Base-by-base conservation (phyloP, 2,329 filamentous ascomycete genomes). In the Xylaria arbuscula region DNA sequence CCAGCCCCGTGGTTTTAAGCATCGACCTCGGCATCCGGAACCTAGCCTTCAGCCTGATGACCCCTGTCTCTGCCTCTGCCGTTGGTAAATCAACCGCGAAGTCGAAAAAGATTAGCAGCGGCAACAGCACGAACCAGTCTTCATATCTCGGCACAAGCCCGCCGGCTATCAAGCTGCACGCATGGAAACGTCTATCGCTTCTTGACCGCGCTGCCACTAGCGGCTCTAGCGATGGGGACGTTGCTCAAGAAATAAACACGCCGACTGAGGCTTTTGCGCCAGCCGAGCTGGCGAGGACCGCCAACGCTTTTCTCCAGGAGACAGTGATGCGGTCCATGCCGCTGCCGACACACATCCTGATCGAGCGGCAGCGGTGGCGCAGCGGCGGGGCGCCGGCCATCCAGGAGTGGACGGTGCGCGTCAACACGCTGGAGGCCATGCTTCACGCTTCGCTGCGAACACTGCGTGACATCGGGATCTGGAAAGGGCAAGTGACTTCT, bases 21-120 rank as follows among this genome's bases (percentile, higher is more conserved):
- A 91, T 97, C 70, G 93, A 97, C 78, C 91, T 96, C 88, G 93
- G 93, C 3, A 92, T 97, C 72, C 89, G 88, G 51, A 97, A 97
- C 77, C 83, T 97, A 3, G 93, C 92, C 0, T 93, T 89, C 77
- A 92, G 91, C 71, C 84, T 93, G 69, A 78, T 92, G 34, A 72
- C 75, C 70, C 11, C 38, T 15, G 65, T 59, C 45, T 38, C 61
- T 24, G 13, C 54, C 15, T 11, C 59, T 1, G 19, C 6, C 15
- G 54, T 60, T 34, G 34, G 17, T 11, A 56, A 60, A 10, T 24
- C 64, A 15, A 42, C 6, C n/a, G 17, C 51, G 11, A 62, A 62
- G 47, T 17, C 22, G 42, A 65, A 64, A 36, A 66, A 64, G 47
- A 28, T 9, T 24, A 24, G 57, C 13, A 40, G 9, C 22, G 13